A percentile compares a stretch with the other conserved stretches of the same genome.
These are phyloP conservation scores for Termitomyces sp. DNA, from an alignment of 768 basidiomycete genomes.

Conservation along the genomic window DNA sequence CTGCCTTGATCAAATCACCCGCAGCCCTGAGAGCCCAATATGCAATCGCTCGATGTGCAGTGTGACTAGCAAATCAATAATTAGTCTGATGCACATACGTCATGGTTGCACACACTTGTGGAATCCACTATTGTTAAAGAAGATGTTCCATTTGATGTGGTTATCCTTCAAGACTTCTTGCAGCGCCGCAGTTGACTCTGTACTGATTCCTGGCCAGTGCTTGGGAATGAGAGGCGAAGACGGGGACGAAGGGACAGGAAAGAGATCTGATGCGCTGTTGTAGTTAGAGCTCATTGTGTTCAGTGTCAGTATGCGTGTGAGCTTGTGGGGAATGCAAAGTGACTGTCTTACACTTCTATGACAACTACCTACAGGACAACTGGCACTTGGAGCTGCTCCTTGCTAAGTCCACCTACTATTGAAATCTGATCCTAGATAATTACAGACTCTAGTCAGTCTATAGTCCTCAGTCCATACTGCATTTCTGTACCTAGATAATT, in stretches of 20 bases:
- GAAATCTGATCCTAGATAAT: too few species aligned
- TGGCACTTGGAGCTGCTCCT: too few species aligned
- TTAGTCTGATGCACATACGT: neutral
- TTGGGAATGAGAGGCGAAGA: slow-evolving; percentile 20
- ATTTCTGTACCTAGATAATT: too few species aligned
- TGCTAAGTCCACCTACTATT: too few species aligned
- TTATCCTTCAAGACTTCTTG: slow-evolving; percentile 40
- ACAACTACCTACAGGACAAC: too few species aligned
- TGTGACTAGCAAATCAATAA: slow-evolving; percentile 15
- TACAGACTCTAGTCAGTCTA: too few species aligned
- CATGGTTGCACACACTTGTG: slow-evolving; percentile 40
- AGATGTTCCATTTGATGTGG: slow-evolving; percentile 41
- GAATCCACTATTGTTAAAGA: slow-evolving; percentile 41
- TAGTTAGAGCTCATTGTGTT: neutral
- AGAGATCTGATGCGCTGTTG: slow-evolving; percentile 15
- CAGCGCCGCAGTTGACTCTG: slow-evolving; percentile 27
- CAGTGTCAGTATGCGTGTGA: neutral
- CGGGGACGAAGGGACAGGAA: slow-evolving; percentile 26
- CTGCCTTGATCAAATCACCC: slow-evolving; percentile 27
- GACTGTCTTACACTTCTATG: neutral
- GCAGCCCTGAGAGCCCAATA: slow-evolving; percentile 24
- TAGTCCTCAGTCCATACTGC: too few species aligned
- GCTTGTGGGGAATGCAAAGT: neutral
- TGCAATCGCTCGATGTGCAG: slow-evolving; percentile 23
- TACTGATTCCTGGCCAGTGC: slow-evolving; percentile 28